Base-by-base conservation (phyloP, 2,329 filamentous ascomycete species). In the Cladosporium velox region DNA sequence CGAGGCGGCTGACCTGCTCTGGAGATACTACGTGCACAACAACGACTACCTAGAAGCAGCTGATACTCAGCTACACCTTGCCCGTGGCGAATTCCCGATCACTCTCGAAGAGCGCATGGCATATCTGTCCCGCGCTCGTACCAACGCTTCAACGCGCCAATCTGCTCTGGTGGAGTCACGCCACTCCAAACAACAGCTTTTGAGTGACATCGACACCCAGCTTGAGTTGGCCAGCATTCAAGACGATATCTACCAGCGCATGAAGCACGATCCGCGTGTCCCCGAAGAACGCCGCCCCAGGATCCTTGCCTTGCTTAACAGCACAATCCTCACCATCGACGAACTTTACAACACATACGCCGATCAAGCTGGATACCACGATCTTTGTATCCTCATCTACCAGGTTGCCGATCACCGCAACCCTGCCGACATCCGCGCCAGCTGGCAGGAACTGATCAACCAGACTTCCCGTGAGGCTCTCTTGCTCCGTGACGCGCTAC, bases 141-240 rank as follows among this genome's bases (percentile, higher is more conserved):
- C 92, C 12, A 98, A 98, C 75, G 93, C 93, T 44, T 96, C 91
- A 49, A 93, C 94, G 15, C 86, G 90, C 68, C 92, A 91, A 21
- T 86, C 87, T 6, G 91, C 92, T 30, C 85, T 96, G 69, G 88
- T 89, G 2, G 80, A 83, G 26, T 75, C 76, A 4, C 76, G 79
- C 8, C 78, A 80, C 66, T 87, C 90, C 67, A 91, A 95, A 76
- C 95, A 97, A 77, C 85, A 93, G 67, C 83, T 98, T 32, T 87
- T 94, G 65, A 91, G 96, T 72, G 89, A 92, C 68, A 91, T 97
- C 28, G 89, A 89, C 2, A 93, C 95, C 71, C 84, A 96, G 54
- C 87, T 99, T 11, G 95, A 99, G 72, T 88, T 98, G 59, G 94
- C 93, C 15, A 94, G 95, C 74, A 95, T 99, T 63, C 95, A 99